Conservation (phyloP, 169 alveolate genomes). For the Condylostoma magnum region DNA sequence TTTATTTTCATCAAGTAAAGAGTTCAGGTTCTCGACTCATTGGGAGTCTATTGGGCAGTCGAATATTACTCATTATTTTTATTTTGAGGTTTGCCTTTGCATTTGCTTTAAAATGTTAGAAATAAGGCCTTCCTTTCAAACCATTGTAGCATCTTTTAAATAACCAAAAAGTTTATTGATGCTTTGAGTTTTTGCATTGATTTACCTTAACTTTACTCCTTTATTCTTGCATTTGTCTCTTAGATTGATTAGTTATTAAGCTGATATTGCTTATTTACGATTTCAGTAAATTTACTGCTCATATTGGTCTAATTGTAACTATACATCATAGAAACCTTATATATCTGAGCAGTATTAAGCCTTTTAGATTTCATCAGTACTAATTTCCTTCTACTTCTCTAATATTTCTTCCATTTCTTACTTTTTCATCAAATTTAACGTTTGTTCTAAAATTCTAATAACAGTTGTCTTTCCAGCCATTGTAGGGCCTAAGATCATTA, state of each 20-base stretch:
- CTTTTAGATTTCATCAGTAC: neutral
- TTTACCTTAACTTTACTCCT: neutral
- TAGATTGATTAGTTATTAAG: neutral
- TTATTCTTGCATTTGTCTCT: slow-evolving; percentile 4
- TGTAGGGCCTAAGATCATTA: slow-evolving; percentile 88
- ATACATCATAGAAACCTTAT: neutral
- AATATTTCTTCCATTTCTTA: slow-evolving; percentile 26
- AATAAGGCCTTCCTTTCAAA: slow-evolving; percentile 87
- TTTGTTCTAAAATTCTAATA: slow-evolving; percentile 50
- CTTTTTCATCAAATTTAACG: slow-evolving; percentile 52
- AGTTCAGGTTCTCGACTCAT: slow-evolving; percentile 87
- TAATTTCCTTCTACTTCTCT: neutral
- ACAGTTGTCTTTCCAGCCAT: slow-evolving; percentile 33
- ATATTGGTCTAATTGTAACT: neutral
- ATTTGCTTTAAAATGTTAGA: slow-evolving; percentile 69
- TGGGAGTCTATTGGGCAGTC: slow-evolving; percentile 83
- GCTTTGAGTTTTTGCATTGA: slow-evolving; percentile 83
- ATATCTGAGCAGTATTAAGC: neutral
- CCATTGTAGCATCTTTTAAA: slow-evolving; percentile 74
- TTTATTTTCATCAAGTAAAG: slow-evolving; percentile 85
- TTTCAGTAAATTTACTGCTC: neutral
- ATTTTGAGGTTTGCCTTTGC: slow-evolving; percentile 38
- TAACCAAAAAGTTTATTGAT: slow-evolving; percentile 80
- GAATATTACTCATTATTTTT: slow-evolving; percentile 58
- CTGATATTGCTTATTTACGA: neutral